Base-by-base conservation (phyloP, 2,329 filamentous ascomycete genomes). In the Aspergillus sp. region DNA sequence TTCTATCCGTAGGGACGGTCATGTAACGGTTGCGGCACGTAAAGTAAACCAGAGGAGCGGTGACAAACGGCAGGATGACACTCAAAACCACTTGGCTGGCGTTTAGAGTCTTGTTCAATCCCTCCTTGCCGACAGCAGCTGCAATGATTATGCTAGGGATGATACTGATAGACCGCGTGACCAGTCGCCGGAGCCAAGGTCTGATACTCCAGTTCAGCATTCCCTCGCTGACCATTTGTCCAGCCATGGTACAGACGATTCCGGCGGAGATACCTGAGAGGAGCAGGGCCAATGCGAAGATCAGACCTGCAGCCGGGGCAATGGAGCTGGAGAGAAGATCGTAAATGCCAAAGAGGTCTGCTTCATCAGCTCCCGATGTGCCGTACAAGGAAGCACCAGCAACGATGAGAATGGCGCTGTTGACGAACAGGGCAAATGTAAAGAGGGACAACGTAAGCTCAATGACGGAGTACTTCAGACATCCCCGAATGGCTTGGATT, bases 171-270 rank as follows among this genome's bases (percentile, higher is more conserved):
- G 84, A 86, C 25, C 92, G 85, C 0, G 92, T 96, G 53, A 94
- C 76, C 3, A 96, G 82, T 10, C 92, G 84, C 2, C 92, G 88
- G 8, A 93, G 70, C 92, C 92, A 96, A 0, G 92, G 92, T 62
- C 82, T 82, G 32, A 93, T 76, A 5, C 78, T 86, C 90, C 91
- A 92, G 50, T 86, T 86, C 48, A 96, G 75, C 62, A 92, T 90
- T 6, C 92, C 92, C 73, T 96, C 92, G 63, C 87, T 88, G 21
- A 96, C 89, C 88, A 96, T 95, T 74, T 96, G 92, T 0, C 92
- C 92, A 0, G 92, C 86, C 66, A 96, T 95, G 1, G 92, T 96
- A 78, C 92, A 96, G 2, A 96, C 89, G 38, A 96, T 91, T 5
- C 92, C 92, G 0, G 92, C 92, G 0, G 88, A 91, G 11, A 91